phyloP scores from a whole-genome alignment of 129 eudicot species.

The Chrysanthemum lavandulifolium region DNA sequence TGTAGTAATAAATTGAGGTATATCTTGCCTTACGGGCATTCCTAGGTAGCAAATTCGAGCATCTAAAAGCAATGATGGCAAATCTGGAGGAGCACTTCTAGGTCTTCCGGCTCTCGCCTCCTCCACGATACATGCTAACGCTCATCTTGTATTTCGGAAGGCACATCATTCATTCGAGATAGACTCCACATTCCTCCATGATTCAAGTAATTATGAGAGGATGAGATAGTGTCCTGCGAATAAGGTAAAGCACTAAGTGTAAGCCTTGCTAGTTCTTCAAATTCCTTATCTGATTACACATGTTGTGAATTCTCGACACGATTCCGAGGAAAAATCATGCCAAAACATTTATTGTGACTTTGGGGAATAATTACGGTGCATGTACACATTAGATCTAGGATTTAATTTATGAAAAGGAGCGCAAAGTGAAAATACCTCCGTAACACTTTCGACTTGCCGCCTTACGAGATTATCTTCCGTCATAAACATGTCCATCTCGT shows the following conservation, averaged over 20 bases:
- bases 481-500: conserved; percentile 93
- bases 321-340: too few relatives aligned
- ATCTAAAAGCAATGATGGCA: conserved; percentile 74
- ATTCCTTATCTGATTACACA: too few relatives aligned
- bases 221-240: conserved; percentile 69
- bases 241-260: not conserved
- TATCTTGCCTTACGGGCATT: conserved; percentile 63
- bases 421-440: conserved; percentile 53
- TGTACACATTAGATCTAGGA: not conserved
- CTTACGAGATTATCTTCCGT: conserved; percentile 75
- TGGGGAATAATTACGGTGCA: not conserved
- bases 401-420: not conserved
- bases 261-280: too few relatives aligned
- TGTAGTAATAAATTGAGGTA: not conserved
- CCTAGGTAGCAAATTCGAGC: conserved; percentile 74
- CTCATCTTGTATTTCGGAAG: conserved; percentile 63
- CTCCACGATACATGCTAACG: conserved; percentile 68
- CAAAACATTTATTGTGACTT: too few relatives aligned
- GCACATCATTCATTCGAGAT: conserved; percentile 47
- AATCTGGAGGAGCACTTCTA: conserved; percentile 77
- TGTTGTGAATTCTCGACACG: too few relatives aligned
- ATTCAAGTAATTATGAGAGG: conserved; percentile 56
- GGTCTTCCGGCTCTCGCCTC: conserved; percentile 68
- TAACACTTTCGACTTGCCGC: conserved; percentile 62
- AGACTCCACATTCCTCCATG: conserved; percentile 75